Evolutionary conservation across 345 rosid genomes (phyloP).

Genomic region (Rhodomyrtus tomentosa): DNA sequence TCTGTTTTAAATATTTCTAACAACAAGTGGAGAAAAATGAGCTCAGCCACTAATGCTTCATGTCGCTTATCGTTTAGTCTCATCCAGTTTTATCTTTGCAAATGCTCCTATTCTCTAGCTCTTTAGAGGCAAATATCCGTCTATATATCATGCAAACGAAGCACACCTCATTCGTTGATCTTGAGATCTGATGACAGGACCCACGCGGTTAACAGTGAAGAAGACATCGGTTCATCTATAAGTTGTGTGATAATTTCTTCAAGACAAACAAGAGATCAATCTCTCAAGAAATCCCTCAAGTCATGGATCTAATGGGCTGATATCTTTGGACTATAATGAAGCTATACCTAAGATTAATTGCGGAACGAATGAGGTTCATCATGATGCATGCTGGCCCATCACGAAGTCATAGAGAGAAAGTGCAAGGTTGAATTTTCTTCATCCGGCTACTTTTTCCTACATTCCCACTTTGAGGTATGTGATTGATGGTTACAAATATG

Average conservation of each 20-base stretch:
- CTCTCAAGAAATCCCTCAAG: background rate
- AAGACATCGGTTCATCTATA: background rate
- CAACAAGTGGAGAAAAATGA: background rate
- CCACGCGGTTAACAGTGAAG: background rate
- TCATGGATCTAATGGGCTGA: background rate
- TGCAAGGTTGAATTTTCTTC: background rate
- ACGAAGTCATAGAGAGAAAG: background rate
- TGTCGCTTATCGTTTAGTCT: background rate
- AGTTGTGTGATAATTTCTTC: background rate
- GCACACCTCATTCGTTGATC: background rate
- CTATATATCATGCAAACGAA: background rate
- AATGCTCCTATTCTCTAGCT: too few species aligned
- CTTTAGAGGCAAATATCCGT: too few species aligned
- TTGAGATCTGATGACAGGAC: background rate
- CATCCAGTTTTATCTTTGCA: background rate
- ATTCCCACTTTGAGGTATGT: background rate
- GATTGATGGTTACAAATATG: background rate
- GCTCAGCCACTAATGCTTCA: background rate
- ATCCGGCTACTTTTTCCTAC: background rate
- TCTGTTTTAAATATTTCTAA: background rate
- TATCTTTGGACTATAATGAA: background rate
- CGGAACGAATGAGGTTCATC: background rate
- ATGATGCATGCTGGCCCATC: background rate
- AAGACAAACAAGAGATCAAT: background rate
- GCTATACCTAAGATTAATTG: background rate